Evolutionary conservation across 352 stramenopile genomes (phyloP), one percentile per base, ranked within the genome.

Genomic region (Pythium insidiosum): DNA sequence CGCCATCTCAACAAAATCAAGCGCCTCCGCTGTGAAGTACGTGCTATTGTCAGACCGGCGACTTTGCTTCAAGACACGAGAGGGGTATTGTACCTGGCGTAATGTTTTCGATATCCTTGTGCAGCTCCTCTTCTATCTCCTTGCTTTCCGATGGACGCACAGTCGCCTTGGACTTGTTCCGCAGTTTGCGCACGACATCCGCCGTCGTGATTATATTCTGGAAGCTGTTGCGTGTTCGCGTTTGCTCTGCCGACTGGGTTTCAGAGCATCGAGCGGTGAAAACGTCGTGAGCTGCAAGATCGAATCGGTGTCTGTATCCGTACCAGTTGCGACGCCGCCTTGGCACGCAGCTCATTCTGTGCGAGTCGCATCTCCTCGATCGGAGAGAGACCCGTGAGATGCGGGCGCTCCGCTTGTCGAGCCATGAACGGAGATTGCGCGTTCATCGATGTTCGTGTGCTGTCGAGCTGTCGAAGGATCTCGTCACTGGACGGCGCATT

Each of bases 281-380:
- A n/a, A n/a, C n/a, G n/a, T n/a, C n/a, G n/a, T n/a, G n/a, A n/a
- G n/a, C 25, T 22, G 4, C 1, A 20, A 34, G 2, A 15, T 11
- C 13, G 16, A 38, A 16, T 39, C n/a, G 23, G 12, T 30, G 9
- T 28, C 21, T 6, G 19, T 3, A 6, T 37, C 48, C 56, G 21
- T 22, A 79, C 68, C 38, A 84, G 43, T 18, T 80, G 68, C 2
- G 67, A 63, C 6, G 75, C 75, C 2, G 68, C 79, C 30, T 88
- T 88, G 9, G 76, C 78, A 0, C 75, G 75, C 30, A 88, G 44
- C 53, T 91, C 78, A 47, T 83, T 84, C 47, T 91, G 72, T n/a
- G 68, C 79, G 33, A 88, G 61, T 13, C 68, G 72, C 73, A 91
- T 88, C 38, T 91, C 79, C 47, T 89, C 76, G 35, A 91, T 91